phyloP scores from a whole-genome alignment of 2,329 filamentous ascomycete species.

The Rhynchosporium secalis region DNA sequence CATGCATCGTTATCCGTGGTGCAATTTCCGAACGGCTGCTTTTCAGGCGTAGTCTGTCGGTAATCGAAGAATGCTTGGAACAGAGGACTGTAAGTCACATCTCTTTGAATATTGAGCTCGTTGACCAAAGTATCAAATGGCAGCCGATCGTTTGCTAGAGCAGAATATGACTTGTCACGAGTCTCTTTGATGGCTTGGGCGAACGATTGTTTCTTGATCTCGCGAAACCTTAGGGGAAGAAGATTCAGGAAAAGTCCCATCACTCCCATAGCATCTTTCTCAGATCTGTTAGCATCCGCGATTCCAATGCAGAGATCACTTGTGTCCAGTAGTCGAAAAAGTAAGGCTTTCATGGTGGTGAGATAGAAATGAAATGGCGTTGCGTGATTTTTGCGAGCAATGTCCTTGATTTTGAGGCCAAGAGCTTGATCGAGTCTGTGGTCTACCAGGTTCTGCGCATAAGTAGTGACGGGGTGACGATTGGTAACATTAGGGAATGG shows the following conservation, averaged over 20 bases:
- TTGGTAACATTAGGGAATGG: conserved; percentile 35
- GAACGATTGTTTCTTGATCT: conserved; percentile 28
- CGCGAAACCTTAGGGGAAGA: conserved; percentile 25
- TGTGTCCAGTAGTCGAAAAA: conserved; percentile 18
- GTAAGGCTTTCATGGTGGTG: conserved; percentile 38
- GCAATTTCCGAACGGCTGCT: conserved; percentile 34
- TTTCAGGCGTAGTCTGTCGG: conserved; percentile 39
- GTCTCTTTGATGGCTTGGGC: conserved; percentile 28
- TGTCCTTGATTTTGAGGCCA: conserved; percentile 1
- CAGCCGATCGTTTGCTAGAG: conserved; percentile 45
- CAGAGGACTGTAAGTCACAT: conserved; percentile 34
- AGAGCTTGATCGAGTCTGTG: background rate
- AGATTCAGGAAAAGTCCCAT: conserved; percentile 28
- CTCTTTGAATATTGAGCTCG: conserved; percentile 45
- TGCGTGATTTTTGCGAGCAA: conserved; percentile 28
- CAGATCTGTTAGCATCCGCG: conserved; percentile 42
- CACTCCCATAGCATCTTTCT: background rate
- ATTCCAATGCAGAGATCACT: conserved; percentile 45
- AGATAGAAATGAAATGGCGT: conserved; percentile 51
- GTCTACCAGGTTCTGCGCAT: background rate
- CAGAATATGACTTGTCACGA: conserved; percentile 38
- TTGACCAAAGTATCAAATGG: conserved; percentile 52
- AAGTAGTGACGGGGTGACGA: conserved; percentile 17
- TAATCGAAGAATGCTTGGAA: conserved; percentile 48
- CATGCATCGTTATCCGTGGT: conserved; percentile 26